phyloP scores from a whole-genome alignment of 2,329 filamentous ascomycete genomes.

The Fusarium gaditjirri region DNA sequence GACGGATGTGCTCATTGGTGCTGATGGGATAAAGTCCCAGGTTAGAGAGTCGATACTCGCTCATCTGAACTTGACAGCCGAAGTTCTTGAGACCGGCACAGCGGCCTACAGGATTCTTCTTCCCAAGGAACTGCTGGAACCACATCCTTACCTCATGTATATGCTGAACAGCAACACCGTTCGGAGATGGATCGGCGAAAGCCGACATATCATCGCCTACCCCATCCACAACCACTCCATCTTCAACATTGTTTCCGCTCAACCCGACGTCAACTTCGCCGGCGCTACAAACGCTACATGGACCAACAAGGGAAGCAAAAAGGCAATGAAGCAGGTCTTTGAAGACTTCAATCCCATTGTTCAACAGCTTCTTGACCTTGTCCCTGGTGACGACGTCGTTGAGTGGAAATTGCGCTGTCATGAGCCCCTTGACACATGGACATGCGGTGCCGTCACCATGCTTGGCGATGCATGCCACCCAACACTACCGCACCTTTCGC shows the following conservation, averaged over 20 bases:
- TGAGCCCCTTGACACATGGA: constrained; percentile 15
- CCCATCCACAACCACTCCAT: constrained; percentile 24
- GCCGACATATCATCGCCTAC: constrained; percentile 23
- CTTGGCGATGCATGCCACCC: constrained; percentile 20
- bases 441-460: not conserved
- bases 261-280: constrained; percentile 23
- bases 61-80: not conserved
- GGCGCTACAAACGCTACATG: constrained; percentile 14
- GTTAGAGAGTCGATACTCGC: constrained; percentile 19
- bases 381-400: not conserved
- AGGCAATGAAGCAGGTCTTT: constrained; percentile 19
- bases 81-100: constrained; percentile 1
- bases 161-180: constrained; percentile 8
- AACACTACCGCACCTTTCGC: constrained; percentile 8
- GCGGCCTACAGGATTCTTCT: constrained; percentile 9
- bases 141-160: constrained; percentile 11
- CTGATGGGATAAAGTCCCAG: constrained; percentile 26
- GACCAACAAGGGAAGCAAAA: constrained; percentile 22
- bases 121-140: not conserved
- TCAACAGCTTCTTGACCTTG: constrained; percentile 10
- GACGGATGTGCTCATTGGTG: constrained; percentile 21
- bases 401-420: constrained; percentile 23
- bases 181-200: constrained; percentile 15
- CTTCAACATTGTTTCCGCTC: constrained; percentile 17
- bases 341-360: constrained; percentile 14